Base-by-base conservation (phyloP, 768 basidiomycete species). In the Termitomyces sp. region DNA sequence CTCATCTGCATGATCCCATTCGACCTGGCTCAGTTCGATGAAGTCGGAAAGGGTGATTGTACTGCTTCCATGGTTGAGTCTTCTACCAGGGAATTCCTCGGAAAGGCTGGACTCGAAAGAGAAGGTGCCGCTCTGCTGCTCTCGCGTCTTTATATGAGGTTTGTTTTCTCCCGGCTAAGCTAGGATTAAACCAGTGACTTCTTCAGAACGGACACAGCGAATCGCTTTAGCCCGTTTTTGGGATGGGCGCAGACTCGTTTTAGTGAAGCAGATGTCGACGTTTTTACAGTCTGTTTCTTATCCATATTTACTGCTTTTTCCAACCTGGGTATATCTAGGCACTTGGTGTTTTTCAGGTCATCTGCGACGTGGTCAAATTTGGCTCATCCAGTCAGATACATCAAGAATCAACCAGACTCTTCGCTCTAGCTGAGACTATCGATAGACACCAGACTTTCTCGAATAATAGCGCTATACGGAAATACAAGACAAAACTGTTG, bases 1-100 rank as follows among this genome's bases (percentile, higher is more conserved):
- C 81, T 99, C 24, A 88, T 97, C 48, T 89, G 90, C 74, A 92
- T 91, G 75, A 87, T 98, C 18, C 97, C 97, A 0, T 99, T 99
- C 69, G 87, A 92, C 67, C 75, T 99, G 39, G 79, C 84, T 31
- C 90, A 92, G 64, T 92, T 97, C 54, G 92, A 94, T 65, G 86
- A 88, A 56, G 65, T 63, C 10, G 77, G 76, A 3, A 68, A 74
- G n/a, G 63, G 67, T 24, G 81, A 84, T 12, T 69, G 77, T 46
- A 90, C 89, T 1, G 83, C 85, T 0, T 62, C 65, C 18, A 68
- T 68, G 5, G 72, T 95, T 2, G 87, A 94, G 62, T 60, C 64
- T 1, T 67, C 85, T 3, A 88, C 82, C 0, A 88, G 80, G 63
- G 63, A 64, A 5, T 80, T 84, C 63, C 75, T 95, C 9, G 69